Percentiles rank a stretch among this genome's conserved stretches.
phyloP scores from a whole-genome alignment of 148 eudicot species.

The Rhododendron henanense region DNA sequence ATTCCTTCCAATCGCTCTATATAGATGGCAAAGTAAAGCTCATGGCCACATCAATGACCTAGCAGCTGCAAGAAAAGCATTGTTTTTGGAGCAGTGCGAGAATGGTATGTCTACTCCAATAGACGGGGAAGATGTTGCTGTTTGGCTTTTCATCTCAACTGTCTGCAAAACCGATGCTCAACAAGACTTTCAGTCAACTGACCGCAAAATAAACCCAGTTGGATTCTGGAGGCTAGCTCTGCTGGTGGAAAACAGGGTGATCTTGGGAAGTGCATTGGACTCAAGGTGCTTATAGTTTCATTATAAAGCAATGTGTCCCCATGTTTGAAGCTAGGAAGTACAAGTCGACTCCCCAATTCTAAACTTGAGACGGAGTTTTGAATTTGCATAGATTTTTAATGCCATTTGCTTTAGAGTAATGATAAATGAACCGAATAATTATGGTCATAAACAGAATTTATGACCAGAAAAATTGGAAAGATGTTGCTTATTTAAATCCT shows the following conservation, averaged over 20 bases:
- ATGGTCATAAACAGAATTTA: background rate
- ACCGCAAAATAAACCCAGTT: conserved; percentile 19
- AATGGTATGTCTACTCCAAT: conserved; percentile 18
- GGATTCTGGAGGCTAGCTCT: conserved; percentile 79
- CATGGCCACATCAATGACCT: conserved; percentile 32
- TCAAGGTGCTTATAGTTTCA: conserved; percentile 45
- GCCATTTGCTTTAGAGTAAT: background rate
- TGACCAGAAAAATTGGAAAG: background rate
- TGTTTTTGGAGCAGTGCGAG: conserved; percentile 23
- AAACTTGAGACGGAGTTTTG: background rate
- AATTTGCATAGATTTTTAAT: background rate
- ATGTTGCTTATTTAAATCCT: background rate
- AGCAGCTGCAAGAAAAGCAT: conserved; percentile 46
- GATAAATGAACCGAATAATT: no score
- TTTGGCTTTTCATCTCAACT: conserved; percentile 65
- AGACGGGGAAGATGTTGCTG: conserved; percentile 50
- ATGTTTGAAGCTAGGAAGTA: background rate
- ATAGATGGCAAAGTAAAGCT: conserved; percentile 48
- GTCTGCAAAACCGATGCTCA: conserved; percentile 31
- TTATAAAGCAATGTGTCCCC: background rate
- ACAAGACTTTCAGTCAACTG: conserved; percentile 30
- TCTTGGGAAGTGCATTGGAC: conserved; percentile 57
- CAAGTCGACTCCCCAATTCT: background rate
- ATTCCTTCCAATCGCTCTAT: conserved; percentile 58
- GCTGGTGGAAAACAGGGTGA: conserved; percentile 52